phyloP scores from a whole-genome alignment of 805 yeast species.

The Schizosaccharomyces japonicus region DNA sequence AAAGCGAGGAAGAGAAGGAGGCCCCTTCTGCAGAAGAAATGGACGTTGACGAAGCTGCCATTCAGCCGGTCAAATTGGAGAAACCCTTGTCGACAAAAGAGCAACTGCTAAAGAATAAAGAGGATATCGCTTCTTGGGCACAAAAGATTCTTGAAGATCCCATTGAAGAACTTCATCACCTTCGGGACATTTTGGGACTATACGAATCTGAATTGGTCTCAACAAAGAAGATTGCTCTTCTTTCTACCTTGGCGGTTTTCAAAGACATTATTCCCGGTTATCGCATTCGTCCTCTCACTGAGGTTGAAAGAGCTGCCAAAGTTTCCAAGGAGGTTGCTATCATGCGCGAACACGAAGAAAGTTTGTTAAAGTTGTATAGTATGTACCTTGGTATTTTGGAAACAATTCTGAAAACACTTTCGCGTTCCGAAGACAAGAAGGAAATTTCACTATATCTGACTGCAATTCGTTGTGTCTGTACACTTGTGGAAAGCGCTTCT shows the following conservation, averaged over 20 bases:
- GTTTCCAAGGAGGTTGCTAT: constrained; percentile 63
- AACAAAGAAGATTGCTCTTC: constrained; percentile 33
- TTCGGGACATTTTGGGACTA: not conserved
- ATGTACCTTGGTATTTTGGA: constrained; percentile 36
- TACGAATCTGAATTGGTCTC: not conserved
- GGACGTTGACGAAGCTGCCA: no score
- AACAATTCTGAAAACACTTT: constrained; percentile 17
- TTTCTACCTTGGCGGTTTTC: constrained; percentile 66
- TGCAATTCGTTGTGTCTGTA: constrained; percentile 21
- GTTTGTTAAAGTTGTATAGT: constrained; percentile 43
- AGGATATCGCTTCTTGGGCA: not conserved
- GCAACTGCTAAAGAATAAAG: not conserved
- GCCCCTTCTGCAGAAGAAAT: no score
- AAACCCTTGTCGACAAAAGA: not conserved
- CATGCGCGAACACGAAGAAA: constrained; percentile 60
- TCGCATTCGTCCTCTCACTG: constrained; percentile 60
- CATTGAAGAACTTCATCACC: not conserved
- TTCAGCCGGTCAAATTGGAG: no score
- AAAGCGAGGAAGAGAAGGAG: not conserved
- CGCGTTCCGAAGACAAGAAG: not conserved
- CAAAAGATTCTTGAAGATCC: not conserved
- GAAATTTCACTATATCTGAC: not conserved
- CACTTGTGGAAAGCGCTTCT: constrained; percentile 39
- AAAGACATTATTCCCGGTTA: constrained; percentile 73
- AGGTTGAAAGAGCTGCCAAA: constrained; percentile 55